A percentile compares a stretch with the other conserved stretches of the same genome.
phyloP scores from a whole-genome alignment of 2,329 filamentous ascomycete genomes.

The Alternaria hordeiaustralica region DNA sequence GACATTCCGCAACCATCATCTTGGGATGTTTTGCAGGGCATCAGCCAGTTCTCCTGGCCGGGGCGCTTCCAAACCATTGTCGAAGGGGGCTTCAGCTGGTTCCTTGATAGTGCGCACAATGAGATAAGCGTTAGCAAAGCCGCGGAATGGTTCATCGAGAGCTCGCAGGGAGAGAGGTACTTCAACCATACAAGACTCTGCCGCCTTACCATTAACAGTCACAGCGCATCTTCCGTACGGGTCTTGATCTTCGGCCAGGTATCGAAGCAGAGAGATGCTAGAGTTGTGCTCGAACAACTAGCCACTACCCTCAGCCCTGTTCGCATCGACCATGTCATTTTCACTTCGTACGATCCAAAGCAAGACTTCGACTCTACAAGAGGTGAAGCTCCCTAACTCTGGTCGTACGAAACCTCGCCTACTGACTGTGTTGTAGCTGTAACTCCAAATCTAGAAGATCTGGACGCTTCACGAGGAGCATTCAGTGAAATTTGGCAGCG shows the following conservation, averaged over 20 bases:
- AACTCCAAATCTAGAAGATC: no score
- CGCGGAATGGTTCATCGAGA: slow-evolving; percentile 18
- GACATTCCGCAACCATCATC: neutral
- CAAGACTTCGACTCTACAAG: slow-evolving; percentile 3
- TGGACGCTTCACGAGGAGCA: no score
- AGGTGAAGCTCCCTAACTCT: neutral
- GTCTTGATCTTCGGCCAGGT: slow-evolving; percentile 3
- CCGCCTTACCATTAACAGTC: neutral
- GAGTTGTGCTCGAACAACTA: neutral
- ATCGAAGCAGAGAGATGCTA: neutral
- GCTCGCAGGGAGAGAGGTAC: neutral
- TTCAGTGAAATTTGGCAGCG: no score
- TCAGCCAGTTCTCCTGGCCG: neutral
- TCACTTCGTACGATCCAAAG: neutral
- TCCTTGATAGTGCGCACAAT: slow-evolving; percentile 24
- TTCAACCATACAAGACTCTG: neutral
- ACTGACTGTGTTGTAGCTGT: no score
- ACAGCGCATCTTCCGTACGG: neutral
- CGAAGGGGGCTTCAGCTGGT: neutral
- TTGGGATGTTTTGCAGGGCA: neutral
- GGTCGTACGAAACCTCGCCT: neutral
- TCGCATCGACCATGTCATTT: neutral
- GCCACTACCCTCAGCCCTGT: neutral
- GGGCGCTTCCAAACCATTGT: neutral
- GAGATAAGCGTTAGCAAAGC: slow-evolving; percentile 17